phyloP scores from a whole-genome alignment of 2,329 filamentous ascomycete species.

The Pseudogymnoascus destructans region DNA sequence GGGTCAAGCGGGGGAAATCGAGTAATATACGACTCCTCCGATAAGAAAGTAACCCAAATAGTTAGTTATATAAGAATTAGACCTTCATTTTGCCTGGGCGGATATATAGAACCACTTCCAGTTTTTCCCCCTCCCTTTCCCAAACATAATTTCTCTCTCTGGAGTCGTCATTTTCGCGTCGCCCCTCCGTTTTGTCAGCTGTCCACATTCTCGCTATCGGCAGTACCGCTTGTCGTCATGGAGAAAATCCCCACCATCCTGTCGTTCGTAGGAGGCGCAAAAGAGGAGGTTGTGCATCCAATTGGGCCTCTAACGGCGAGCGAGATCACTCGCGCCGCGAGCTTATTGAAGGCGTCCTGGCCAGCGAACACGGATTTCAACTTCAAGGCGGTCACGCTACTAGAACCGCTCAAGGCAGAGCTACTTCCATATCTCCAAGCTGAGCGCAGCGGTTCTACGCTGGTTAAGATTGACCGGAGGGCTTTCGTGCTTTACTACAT shows the following conservation, averaged over 20 bases:
- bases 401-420: constrained; percentile 41
- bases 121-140: background rate
- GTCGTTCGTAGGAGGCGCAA: constrained; percentile 13
- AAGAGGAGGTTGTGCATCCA: constrained; percentile 33
- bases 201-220: background rate
- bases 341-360: constrained; percentile 40
- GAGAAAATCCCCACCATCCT: background rate
- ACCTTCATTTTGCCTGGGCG: background rate
- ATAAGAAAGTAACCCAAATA: constrained; percentile 5
- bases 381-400: constrained; percentile 50
- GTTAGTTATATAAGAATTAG: constrained; percentile 3
- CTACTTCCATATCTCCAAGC: constrained; percentile 38
- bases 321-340: constrained; percentile 41
- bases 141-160: background rate
- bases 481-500: constrained; percentile 47
- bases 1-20: constrained; percentile 7
- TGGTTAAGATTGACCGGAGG: constrained; percentile 34
- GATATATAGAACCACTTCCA: background rate
- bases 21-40: constrained; percentile 7
- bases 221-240: background rate
- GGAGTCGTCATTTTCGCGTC: background rate
- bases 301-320: constrained; percentile 43
- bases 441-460: constrained; percentile 31
- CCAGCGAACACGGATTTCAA: constrained; percentile 41
- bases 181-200: background rate